phyloP scores from a whole-genome alignment of 2,329 filamentous ascomycete genomes.

The Herpotrichia juniperi region DNA sequence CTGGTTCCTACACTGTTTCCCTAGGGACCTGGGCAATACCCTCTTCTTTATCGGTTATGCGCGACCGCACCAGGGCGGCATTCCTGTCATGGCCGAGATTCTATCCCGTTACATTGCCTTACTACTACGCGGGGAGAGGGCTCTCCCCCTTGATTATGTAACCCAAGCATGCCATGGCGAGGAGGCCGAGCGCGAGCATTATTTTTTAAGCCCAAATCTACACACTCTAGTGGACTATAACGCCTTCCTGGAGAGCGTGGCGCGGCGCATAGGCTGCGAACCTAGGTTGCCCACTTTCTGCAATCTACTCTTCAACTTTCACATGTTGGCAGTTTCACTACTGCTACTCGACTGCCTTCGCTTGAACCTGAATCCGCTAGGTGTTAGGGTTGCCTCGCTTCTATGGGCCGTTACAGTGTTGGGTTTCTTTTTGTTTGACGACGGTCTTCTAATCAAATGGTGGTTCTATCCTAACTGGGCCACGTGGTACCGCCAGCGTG shows the following conservation, averaged over 20 bases:
- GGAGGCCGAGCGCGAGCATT: constrained; percentile 7
- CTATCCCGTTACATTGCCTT: constrained; percentile 5
- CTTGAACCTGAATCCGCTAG: neutral
- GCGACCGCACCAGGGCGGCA: constrained; percentile 11
- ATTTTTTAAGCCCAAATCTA: constrained; percentile 6
- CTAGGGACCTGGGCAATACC: constrained; percentile 1
- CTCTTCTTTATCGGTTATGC: constrained; percentile 10
- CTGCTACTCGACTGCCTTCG: neutral
- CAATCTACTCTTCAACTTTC: constrained; percentile 4
- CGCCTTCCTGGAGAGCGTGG: constrained; percentile 11
- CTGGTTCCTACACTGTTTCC: constrained; percentile 12
- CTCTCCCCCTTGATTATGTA: constrained; percentile 1
- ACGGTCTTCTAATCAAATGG: constrained; percentile 10
- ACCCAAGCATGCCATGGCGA: neutral
- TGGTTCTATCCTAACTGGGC: constrained; percentile 13
- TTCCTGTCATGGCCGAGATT: constrained; percentile 10
- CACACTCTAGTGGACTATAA: constrained; percentile 8
- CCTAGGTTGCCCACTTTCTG: constrained; percentile 1
- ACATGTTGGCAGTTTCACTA: constrained; percentile 3
- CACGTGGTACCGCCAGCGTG: constrained; percentile 9
- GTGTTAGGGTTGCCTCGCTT: neutral
- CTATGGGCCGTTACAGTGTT: constrained; percentile 3
- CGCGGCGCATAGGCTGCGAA: constrained; percentile 8
- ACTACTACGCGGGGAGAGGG: neutral
- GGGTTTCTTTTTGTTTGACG: constrained; percentile 5